phyloP scores from a whole-genome alignment of 2,329 filamentous ascomycete genomes.

The Atkinsonella hypoxylon region DNA sequence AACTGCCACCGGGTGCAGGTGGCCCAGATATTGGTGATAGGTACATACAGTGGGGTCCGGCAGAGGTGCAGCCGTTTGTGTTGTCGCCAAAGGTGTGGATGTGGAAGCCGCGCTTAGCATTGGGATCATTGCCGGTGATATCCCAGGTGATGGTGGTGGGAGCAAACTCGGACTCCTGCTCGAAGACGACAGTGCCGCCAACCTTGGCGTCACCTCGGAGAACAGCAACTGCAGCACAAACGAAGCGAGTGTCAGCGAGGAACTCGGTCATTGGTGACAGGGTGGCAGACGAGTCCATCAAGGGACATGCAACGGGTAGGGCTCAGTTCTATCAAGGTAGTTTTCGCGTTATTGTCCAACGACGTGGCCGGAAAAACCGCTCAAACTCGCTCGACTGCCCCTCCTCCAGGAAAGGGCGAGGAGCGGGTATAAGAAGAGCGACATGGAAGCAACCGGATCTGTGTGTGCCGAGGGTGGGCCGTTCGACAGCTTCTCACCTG shows the following conservation, averaged over 20 bases:
- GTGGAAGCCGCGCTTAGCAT: constrained; percentile 96
- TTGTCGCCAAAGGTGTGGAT: constrained; percentile 99
- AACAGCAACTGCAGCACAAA: constrained; percentile 63
- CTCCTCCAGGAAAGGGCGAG: constrained; percentile 3
- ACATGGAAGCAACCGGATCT: background rate
- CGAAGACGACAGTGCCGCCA: constrained; percentile 86
- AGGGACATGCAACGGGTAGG: constrained; percentile 16
- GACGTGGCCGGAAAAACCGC: constrained; percentile 34
- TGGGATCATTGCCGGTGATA: constrained; percentile 84
- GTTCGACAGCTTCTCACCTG: constrained; percentile 48
- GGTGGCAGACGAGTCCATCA: constrained; percentile 15
- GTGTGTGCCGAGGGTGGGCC: background rate
- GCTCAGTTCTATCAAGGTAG: constrained; percentile 33
- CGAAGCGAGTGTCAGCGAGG: constrained; percentile 3
- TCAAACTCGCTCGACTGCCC: constrained; percentile 42
- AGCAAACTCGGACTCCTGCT: constrained; percentile 72
- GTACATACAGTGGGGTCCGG: constrained; percentile 85
- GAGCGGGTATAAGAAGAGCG: constrained; percentile 13
- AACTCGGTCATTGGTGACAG: constrained; percentile 1
- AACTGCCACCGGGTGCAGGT: background rate
- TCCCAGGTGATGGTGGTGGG: constrained; percentile 86
- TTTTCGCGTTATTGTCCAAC: constrained; percentile 14
- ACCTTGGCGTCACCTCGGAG: constrained; percentile 97
- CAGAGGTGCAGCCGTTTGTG: constrained; percentile 98
- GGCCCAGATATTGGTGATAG: constrained; percentile 8